phyloP scores from a whole-genome alignment of 345 rosid species.

The Arabidopsis suecica region DNA sequence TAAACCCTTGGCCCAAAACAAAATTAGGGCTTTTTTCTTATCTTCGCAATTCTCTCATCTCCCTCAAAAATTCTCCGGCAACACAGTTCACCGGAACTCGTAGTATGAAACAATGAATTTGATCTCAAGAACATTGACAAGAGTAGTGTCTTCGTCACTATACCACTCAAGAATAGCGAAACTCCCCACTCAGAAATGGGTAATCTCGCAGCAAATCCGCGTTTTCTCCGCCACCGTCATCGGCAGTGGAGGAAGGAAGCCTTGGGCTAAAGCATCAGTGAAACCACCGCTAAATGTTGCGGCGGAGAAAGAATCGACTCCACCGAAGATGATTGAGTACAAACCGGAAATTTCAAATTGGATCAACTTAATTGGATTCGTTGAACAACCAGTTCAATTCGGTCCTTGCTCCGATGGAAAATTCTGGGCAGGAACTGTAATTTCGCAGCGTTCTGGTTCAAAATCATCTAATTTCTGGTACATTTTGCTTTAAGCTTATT shows the following conservation, averaged over 20 bases:
- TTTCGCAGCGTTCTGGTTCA: slow-evolving; percentile 51
- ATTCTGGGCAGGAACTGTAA: slow-evolving; percentile 64
- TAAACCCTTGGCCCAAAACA: slow-evolving; percentile 26
- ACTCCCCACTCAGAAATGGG: slow-evolving; percentile 30
- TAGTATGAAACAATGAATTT: slow-evolving; percentile 40
- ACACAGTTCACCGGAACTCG: slow-evolving; percentile 18
- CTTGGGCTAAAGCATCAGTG: not conserved
- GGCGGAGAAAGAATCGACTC: slow-evolving; percentile 44
- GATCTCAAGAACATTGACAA: slow-evolving; percentile 34
- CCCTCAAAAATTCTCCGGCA: slow-evolving; percentile 1
- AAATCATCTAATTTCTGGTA: slow-evolving; percentile 49
- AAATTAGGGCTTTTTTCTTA: not conserved
- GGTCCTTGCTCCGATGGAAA: slow-evolving; percentile 53
- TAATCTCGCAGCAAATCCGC: slow-evolving; percentile 32
- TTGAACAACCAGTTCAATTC: slow-evolving; percentile 55
- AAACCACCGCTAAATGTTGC: not conserved
- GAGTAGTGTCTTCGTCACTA: slow-evolving; percentile 31
- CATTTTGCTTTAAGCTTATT: not conserved
- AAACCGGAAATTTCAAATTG: slow-evolving; percentile 60
- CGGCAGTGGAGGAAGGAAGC: not conserved
- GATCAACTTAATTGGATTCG: slow-evolving; percentile 55
- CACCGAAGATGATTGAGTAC: slow-evolving; percentile 57
- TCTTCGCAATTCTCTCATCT: not conserved
- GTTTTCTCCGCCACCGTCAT: slow-evolving; percentile 2
- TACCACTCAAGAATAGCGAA: slow-evolving; percentile 31